Evolutionary conservation across 257 asterid genomes (phyloP).

Genomic region (Nicotiana knightiana): DNA sequence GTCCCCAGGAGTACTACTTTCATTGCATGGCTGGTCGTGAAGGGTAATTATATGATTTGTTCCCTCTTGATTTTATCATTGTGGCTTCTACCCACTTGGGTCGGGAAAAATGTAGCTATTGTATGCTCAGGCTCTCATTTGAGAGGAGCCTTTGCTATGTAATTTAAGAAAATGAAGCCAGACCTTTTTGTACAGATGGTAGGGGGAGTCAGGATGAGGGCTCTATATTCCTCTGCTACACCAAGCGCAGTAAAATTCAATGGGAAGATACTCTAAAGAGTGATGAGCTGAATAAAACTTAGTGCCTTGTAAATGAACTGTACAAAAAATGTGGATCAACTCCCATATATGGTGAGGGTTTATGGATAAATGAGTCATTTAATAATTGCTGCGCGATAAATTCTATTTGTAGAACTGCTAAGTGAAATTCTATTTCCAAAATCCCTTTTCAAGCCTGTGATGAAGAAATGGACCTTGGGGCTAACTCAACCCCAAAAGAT

Average conservation of each 20-base stretch:
- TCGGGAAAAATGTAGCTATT: neutral
- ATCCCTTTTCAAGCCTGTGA: no score
- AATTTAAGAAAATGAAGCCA: neutral
- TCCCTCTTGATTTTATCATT: conserved; percentile 14
- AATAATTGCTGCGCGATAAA: no score
- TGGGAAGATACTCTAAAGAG: neutral
- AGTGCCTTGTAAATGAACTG: neutral
- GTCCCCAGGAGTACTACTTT: conserved; percentile 95
- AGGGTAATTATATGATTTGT: conserved; percentile 50
- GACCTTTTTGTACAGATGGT: neutral
- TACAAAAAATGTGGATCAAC: neutral
- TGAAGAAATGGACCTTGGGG: no score
- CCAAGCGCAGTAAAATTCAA: neutral
- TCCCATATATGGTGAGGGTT: neutral
- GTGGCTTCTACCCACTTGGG: neutral
- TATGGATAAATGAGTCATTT: no score
- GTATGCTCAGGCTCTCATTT: neutral
- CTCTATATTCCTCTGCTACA: neutral
- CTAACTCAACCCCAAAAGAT: no score
- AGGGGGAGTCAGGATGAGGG: neutral
- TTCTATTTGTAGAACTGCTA: no score
- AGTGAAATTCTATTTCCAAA: no score
- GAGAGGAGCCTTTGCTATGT: neutral
- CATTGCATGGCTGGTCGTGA: conserved; percentile 99
- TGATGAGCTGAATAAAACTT: neutral